Evolutionary conservation across 2,329 filamentous ascomycete genomes (phyloP).

Genomic region (Septoria petroselini): DNA sequence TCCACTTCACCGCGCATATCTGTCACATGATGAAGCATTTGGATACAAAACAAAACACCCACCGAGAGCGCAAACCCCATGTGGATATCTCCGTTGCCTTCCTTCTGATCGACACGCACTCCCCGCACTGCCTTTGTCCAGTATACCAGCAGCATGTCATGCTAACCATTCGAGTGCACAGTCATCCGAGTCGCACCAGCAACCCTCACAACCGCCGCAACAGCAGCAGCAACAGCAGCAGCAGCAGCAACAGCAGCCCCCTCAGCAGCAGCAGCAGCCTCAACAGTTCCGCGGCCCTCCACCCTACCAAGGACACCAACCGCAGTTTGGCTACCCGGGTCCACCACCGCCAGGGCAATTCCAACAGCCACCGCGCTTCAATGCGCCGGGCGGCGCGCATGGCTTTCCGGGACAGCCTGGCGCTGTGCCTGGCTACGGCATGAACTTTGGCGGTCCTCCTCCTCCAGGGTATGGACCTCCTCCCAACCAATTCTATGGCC

Average conservation of each 20-base stretch:
- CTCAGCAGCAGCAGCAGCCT: constrained; percentile 33
- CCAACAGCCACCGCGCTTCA: constrained; percentile 50
- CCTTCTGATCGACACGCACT: constrained; percentile 70
- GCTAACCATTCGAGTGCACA: constrained; percentile 2
- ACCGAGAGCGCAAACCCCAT: constrained; percentile 92
- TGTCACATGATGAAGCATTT: constrained; percentile 85
- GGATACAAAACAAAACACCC: constrained; percentile 87
- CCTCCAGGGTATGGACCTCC: constrained; percentile 32
- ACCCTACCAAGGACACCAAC: constrained; percentile 40
- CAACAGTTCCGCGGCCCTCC: constrained; percentile 41
- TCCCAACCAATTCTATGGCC: constrained; percentile 21
- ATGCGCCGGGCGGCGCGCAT: constrained; percentile 43
- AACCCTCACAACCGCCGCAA: constrained; percentile 20
- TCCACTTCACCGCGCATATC: constrained; percentile 21
- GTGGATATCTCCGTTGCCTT: constrained; percentile 98
- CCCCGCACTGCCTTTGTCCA: constrained; percentile 10
- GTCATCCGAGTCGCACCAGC: constrained; percentile 16
- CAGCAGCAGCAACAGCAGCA: constrained; percentile 26
- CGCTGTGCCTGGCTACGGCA: constrained; percentile 57
- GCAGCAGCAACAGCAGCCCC: constrained; percentile 40
- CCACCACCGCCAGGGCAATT: constrained; percentile 38
- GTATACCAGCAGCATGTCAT: neutral
- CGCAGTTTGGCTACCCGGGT: constrained; percentile 40
- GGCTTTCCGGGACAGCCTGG: constrained; percentile 45
- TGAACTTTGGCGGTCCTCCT: constrained; percentile 62